These are phyloP conservation scores for Colletotrichum higginsianum DNA, from an alignment of 2,329 filamentous ascomycete genomes.

Conservation along the genomic window DNA sequence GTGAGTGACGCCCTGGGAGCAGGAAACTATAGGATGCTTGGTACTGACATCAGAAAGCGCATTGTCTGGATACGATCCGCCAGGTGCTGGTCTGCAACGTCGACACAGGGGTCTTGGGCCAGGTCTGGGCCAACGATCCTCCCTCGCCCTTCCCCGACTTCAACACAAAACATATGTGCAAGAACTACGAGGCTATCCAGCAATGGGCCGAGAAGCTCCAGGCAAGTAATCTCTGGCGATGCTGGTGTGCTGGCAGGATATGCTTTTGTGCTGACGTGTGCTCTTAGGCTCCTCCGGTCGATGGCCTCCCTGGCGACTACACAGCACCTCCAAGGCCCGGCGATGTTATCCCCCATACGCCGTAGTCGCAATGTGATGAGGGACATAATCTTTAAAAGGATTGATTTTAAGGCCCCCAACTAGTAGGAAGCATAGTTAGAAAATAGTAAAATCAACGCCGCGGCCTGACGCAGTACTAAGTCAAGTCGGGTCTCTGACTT, in stretches of 20 bases:
- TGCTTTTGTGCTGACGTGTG: not conserved
- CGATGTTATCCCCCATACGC: slow-evolving; percentile 26
- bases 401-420: not conserved
- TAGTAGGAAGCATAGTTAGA: not conserved
- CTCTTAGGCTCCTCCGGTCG: slow-evolving; percentile 25
- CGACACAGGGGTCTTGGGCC: slow-evolving; percentile 72
- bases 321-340: slow-evolving; percentile 10
- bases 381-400: no score
- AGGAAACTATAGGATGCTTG: fast-evolving
- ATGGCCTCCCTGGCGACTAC: slow-evolving; percentile 28
- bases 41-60: slow-evolving; percentile 54
- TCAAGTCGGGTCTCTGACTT: not conserved
- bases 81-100: slow-evolving; percentile 76
- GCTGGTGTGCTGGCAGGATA: no score
- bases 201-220: slow-evolving; percentile 70
- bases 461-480: not conserved
- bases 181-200: slow-evolving; percentile 68
- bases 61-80: slow-evolving; percentile 73
- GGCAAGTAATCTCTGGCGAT: slow-evolving; percentile 44
- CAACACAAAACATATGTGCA: slow-evolving; percentile 72
- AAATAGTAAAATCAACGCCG: no score
- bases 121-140: slow-evolving; percentile 69
- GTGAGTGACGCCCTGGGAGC: slow-evolving; percentile 55
- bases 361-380: not conserved
- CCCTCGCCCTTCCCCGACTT: slow-evolving; percentile 72